phyloP scores from a whole-genome alignment of 495 filamentous ascomycete species.

The Neurospora sp. region DNA sequence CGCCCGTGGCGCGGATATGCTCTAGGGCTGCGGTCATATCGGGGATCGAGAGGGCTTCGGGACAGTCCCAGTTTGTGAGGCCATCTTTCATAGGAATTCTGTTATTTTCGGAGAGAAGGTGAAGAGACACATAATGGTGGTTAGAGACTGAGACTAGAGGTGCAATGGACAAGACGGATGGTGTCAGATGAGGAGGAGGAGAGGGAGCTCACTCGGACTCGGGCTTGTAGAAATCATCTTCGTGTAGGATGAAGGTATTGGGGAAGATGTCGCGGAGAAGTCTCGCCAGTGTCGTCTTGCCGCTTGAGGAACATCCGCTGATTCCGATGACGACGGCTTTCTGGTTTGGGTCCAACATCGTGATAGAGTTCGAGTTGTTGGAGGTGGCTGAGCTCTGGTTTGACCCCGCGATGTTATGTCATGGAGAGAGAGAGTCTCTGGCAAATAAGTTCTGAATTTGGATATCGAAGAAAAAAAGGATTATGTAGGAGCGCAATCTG shows the following conservation, averaged over 20 bases:
- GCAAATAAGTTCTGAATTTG: neutral
- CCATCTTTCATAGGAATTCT: conserved; percentile 43
- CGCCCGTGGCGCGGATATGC: conserved; percentile 56
- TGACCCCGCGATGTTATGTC: neutral
- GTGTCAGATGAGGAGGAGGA: neutral
- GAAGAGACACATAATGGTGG: neutral
- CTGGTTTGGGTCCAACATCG: conserved; percentile 4
- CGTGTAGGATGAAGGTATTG: conserved; percentile 68
- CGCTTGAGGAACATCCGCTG: conserved; percentile 65
- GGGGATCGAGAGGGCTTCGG: conserved; percentile 57
- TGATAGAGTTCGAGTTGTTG: neutral
- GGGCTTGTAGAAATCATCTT: conserved; percentile 85
- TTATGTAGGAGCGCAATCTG: neutral
- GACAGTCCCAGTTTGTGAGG: conserved; percentile 81
- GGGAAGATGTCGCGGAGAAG: conserved; percentile 65
- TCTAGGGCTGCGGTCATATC: conserved; percentile 50
- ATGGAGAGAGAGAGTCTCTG: neutral
- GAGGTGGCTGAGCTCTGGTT: neutral
- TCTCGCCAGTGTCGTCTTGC: conserved; percentile 71
- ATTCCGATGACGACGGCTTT: conserved; percentile 58
- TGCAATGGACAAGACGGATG: neutral
- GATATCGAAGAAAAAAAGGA: neutral
- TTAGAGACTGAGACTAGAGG: neutral
- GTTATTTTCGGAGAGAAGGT: neutral
- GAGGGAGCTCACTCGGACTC: conserved; percentile 49